phyloP scores from a whole-genome alignment of 2,329 filamentous ascomycete species.

The Aaosphaeria arxii region DNA sequence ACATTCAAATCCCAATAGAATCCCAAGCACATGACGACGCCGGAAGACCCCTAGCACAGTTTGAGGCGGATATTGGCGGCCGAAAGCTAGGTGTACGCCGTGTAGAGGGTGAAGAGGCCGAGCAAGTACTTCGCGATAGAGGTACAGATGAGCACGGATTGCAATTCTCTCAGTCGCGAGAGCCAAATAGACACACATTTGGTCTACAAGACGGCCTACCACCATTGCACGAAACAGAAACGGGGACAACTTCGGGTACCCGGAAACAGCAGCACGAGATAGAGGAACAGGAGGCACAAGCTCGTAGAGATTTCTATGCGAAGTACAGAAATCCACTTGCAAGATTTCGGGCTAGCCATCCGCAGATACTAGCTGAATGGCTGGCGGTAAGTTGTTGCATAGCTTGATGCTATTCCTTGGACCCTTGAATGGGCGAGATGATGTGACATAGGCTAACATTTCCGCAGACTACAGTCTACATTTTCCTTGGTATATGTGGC shows the following conservation, averaged over 20 bases:
- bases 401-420: not conserved
- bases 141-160: constrained; percentile 22
- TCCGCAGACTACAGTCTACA: constrained; percentile 20
- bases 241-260: constrained; percentile 25
- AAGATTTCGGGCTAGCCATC: constrained; percentile 50
- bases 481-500: constrained; percentile 48
- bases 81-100: not conserved
- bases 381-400: constrained; percentile 40
- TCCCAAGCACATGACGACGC: not conserved
- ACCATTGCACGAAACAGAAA: constrained; percentile 28
- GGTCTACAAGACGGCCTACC: constrained; percentile 47
- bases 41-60: not conserved
- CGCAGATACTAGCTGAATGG: constrained; percentile 54
- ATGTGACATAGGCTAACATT: not conserved
- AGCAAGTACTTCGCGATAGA: constrained; percentile 1
- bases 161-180: constrained; percentile 5
- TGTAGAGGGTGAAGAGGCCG: not conserved
- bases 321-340: constrained; percentile 52
- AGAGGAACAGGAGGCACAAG: constrained; percentile 41
- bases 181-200: constrained; percentile 26
- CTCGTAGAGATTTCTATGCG: constrained; percentile 45
- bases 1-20: not conserved
- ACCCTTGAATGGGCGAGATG: not conserved
- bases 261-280: constrained; percentile 35
- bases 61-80: constrained; percentile 1